These are phyloP conservation scores for Hordeum pubiflorum DNA, from an alignment of 202 grass and related monocot species.

Conservation along the genomic window DNA sequence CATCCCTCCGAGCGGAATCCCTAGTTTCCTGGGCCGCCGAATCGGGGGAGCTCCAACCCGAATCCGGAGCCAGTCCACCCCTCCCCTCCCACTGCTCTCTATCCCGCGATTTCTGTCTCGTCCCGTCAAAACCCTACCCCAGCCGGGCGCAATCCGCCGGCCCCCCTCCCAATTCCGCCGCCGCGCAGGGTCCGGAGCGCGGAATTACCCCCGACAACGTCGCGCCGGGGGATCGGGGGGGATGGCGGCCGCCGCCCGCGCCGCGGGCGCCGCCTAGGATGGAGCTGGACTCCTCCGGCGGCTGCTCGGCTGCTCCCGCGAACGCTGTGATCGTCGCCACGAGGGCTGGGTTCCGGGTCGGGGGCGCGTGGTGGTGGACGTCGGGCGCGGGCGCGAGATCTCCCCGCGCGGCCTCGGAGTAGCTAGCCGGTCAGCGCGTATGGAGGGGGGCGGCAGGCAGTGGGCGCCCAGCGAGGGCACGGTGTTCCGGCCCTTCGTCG, in stretches of 20 bases:
- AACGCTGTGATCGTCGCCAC: conserved; percentile 34
- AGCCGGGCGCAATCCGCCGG: background rate
- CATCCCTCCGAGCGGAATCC: no score
- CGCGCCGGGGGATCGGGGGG: background rate
- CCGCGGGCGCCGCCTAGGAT: conserved; percentile 32
- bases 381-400: conserved; percentile 22
- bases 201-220: background rate
- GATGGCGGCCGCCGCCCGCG: conserved; percentile 25
- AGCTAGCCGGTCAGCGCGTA: background rate
- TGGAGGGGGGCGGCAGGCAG: conserved; percentile 32
- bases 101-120: background rate
- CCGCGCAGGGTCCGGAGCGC: background rate
- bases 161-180: background rate
- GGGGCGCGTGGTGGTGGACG: conserved; percentile 5
- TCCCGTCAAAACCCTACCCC: conserved; percentile 9
- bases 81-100: background rate
- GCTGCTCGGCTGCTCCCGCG: conserved; percentile 25
- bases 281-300: conserved; percentile 53
- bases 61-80: background rate
- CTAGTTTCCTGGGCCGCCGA: background rate
- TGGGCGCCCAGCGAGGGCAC: conserved; percentile 38
- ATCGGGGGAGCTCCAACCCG: background rate
- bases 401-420: conserved; percentile 12
- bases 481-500: conserved; percentile 31
- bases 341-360: conserved; percentile 6